These are phyloP conservation scores for Aspergillus sp. DNA, from an alignment of 2,329 filamentous ascomycete species.

Conservation along the genomic window DNA sequence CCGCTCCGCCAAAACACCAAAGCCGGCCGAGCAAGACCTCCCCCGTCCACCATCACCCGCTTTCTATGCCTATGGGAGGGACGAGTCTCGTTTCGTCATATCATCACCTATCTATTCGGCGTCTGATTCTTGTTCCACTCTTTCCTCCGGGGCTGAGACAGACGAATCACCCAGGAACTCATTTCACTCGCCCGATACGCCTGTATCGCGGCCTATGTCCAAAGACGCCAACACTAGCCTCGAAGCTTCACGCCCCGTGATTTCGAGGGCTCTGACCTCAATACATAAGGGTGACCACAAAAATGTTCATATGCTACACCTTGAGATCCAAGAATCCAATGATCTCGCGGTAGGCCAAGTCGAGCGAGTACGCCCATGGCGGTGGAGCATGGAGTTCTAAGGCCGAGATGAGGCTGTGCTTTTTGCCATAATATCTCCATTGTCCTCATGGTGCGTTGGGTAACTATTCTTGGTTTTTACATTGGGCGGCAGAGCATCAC, in stretches of 20 bases:
- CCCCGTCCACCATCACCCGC: constrained; percentile 21
- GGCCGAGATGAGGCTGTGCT: neutral
- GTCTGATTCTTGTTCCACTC: constrained; percentile 33
- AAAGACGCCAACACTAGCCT: constrained; percentile 34
- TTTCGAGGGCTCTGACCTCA: constrained; percentile 35
- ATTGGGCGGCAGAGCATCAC: constrained; percentile 7
- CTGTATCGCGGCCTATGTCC: constrained; percentile 36
- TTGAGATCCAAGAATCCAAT: constrained; percentile 36
- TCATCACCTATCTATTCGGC: constrained; percentile 24
- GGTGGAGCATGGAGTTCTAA: constrained; percentile 48
- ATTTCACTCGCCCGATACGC: constrained; percentile 36
- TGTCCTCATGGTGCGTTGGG: constrained; percentile 1
- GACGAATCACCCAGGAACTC: constrained; percentile 29
- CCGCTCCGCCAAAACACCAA: constrained; percentile 6
- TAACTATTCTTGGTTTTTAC: neutral
- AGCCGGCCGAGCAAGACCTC: neutral
- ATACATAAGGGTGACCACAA: constrained; percentile 32
- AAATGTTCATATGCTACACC: constrained; percentile 35
- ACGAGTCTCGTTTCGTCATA: constrained; percentile 24
- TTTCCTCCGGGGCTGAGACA: constrained; percentile 27
- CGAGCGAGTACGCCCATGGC: constrained; percentile 38
- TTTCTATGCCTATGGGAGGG: constrained; percentile 18
- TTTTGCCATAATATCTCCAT: neutral
- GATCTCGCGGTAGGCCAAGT: constrained; percentile 33
- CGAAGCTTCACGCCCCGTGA: constrained; percentile 29